Evolutionary conservation across 805 yeast genomes (phyloP).

Genomic region (Kuraishia piskuri): DNA sequence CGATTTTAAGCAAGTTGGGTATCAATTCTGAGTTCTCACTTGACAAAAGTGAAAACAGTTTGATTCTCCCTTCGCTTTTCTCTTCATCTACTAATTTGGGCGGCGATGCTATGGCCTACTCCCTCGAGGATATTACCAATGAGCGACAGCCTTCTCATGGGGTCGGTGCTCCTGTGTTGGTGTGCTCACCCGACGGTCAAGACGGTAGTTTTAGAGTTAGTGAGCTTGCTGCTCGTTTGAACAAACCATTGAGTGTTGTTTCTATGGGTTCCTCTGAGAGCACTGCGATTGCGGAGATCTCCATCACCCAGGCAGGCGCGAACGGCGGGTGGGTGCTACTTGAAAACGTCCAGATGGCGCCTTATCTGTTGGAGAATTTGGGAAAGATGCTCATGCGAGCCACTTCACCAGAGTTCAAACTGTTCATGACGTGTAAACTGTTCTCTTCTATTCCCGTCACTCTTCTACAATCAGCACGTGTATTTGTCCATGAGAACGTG

Average conservation of each 20-base stretch:
- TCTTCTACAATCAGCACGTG: conserved; percentile 43
- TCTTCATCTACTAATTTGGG: background rate
- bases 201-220: conserved; percentile 58
- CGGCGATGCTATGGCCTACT: conserved; percentile 6
- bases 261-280: conserved; percentile 77
- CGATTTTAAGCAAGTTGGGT: background rate
- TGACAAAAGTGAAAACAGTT: background rate
- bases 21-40: background rate
- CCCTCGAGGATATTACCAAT: conserved; percentile 19
- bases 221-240: conserved; percentile 26
- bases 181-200: conserved; percentile 51
- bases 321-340: conserved; percentile 64
- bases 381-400: conserved; percentile 34
- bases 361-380: conserved; percentile 49
- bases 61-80: conserved; percentile 6
- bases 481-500: conserved; percentile 52
- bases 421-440: conserved; percentile 60
- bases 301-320: conserved; percentile 35
- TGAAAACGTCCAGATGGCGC: conserved; percentile 75
- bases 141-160: conserved; percentile 8
- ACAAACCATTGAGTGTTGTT: conserved; percentile 29
- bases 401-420: conserved; percentile 29
- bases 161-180: conserved; percentile 29
- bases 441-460: conserved; percentile 42
- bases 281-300: conserved; percentile 42